These are phyloP conservation scores for Pleurotus ostreatus DNA, from an alignment of 768 basidiomycete genomes.

Conservation along the genomic window DNA sequence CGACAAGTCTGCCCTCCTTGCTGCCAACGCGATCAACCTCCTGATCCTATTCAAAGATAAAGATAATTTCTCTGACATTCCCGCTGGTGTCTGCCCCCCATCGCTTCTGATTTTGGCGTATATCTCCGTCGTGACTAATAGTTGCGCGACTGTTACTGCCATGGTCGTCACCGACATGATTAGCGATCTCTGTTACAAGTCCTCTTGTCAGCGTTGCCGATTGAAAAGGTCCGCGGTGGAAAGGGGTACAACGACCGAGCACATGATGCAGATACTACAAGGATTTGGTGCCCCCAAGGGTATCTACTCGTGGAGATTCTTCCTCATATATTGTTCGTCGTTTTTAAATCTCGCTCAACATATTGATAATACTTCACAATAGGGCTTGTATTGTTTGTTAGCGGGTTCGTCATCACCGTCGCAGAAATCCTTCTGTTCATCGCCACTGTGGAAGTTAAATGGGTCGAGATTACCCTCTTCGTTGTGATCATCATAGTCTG, in stretches of 20 bases:
- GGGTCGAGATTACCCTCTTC: background rate
- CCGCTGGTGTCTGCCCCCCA: background rate
- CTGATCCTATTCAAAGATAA: background rate
- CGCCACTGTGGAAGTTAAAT: background rate
- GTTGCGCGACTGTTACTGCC: background rate
- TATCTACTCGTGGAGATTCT: background rate
- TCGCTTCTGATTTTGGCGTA: background rate
- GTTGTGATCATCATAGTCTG: background rate
- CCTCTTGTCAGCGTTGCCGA: background rate
- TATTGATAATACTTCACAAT: background rate
- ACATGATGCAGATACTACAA: background rate
- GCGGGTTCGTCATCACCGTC: background rate
- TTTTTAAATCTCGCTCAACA: background rate
- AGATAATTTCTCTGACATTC: background rate
- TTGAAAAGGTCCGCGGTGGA: background rate
- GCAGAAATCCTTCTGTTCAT: background rate
- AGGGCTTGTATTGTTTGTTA: background rate
- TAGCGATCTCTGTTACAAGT: background rate
- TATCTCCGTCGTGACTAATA: background rate
- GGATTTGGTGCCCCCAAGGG: background rate
- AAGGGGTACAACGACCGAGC: background rate
- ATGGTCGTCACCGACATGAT: background rate
- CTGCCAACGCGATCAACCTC: background rate
- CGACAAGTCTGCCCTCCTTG: background rate
- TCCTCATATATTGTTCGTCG: background rate